Evolutionary conservation across 2,329 filamentous ascomycete genomes (phyloP), one percentile per base, ranked within the genome.

Genomic region (Monilinia vaccinii-corymbosi): DNA sequence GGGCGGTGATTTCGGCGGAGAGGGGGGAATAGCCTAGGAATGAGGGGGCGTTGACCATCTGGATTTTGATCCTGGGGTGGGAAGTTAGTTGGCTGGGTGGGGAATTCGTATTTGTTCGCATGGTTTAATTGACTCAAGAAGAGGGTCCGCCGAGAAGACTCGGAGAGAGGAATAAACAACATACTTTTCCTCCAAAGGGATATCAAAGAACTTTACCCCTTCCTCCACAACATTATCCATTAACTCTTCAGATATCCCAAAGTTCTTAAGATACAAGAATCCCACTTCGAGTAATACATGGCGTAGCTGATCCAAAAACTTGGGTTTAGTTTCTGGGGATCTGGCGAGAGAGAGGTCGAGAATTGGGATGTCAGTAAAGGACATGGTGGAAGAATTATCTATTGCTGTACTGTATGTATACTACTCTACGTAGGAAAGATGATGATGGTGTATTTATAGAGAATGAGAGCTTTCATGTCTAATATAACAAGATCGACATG

Each of bases 281-380:
- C 91, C 91, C n/a, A 95, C 88, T 71, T 93, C 87, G 68, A 96
- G 82, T 36, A 96, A 76, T 0, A 89, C 89, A 73, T 88, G 78
- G 18, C 88, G 86, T 36, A 96, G 79, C 58, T 89, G 78, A 0
- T 76, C 73, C 0, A 95, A 80, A 68, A 96, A 94, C 36, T 75
- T 76, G 2, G 87, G 81, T 74, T 94, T 95, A 0, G 87, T 86
- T 6, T 76, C 75, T 21, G 82, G 78, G 66, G 84, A 75, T 64
- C 78, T 76, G 44, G 89, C 87, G 25, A 81, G 76, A 16, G 86
- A 82, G 62, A 95, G 80, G 71, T 93, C 88, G 40, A 96, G 79
- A 56, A 94, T 82, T 1, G 91, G 91, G 61, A 96, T 85, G 2
- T 82, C 80, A 2, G 82, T 85, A 76, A 95, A 95, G 25, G 70